Base-by-base conservation (phyloP, 1,284 basidiomycete genomes). In the Fomitopsis schrenkii region DNA sequence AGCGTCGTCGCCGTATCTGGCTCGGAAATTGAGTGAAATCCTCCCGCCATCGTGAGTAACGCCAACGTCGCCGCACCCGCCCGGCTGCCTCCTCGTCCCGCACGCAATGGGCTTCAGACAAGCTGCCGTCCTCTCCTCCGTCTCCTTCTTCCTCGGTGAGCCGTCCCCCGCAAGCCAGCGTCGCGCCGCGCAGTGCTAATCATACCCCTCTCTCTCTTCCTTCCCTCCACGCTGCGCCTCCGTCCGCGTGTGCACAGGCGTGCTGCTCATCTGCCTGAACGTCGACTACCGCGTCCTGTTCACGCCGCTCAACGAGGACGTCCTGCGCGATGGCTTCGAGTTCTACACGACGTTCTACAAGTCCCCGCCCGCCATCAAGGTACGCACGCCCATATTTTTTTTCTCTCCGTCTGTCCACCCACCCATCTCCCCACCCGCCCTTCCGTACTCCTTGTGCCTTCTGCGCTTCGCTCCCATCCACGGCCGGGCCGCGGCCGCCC, bases 291-390 rank as follows among this genome's bases (percentile, higher is more conserved):
- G 88, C 52, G 78, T 96, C 58, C 79, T 97, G 55, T 95, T 75
- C 64, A 88, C 80, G 74, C 82, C 59, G 75, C 71, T 87, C 53
- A 88, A 85, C 7, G 81, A 88, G 0, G 80, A 87, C 62, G 79
- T 84, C 33, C 72, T 91, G 57, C 77, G 82, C 59, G 91, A 95
- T 72, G 94, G 88, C 2, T 88, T 92, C 71, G 85, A 88, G 69
- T 95, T 95, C 76, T 97, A 97, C 72, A 84, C 85, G 59, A 94
- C 91, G 50, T 96, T 95, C 80, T 95, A 85, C 77, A 93, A 93
- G 75, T 87, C 94, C 1, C 94, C 94, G 2, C 87, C 88, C 36
- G 94, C 91, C 55, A 93, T 95, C 76, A 94, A 94, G 84, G 93
- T 91, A 63, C 57, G 81, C 73, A 19, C 30, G 17, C 52, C 38